Evolutionary conservation across 192 early-diverging fungal genomes (phyloP).

Genomic region (Funneliformis mosseae): DNA sequence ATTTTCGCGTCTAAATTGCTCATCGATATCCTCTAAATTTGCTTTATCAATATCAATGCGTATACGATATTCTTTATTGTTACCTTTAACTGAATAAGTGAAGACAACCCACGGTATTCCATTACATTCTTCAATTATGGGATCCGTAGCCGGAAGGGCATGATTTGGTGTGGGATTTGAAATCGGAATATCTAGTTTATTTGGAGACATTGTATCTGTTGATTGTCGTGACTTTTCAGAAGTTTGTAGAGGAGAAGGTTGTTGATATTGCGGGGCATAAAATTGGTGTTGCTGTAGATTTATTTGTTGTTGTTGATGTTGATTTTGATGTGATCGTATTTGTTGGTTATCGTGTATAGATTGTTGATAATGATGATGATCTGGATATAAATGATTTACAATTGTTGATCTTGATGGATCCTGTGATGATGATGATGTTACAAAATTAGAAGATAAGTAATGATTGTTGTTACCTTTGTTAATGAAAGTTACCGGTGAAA

Average conservation of each 20-base stretch:
- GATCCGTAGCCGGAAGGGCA: slow-evolving; percentile 35
- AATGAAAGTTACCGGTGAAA: not conserved
- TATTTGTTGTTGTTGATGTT: slow-evolving; percentile 4
- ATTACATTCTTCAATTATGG: slow-evolving; percentile 42
- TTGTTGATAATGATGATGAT: slow-evolving; percentile 1
- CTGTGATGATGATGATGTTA: slow-evolving; percentile 6
- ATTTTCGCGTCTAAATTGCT: slow-evolving; percentile 69
- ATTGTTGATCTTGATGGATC: slow-evolving; percentile 4
- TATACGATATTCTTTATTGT: slow-evolving; percentile 60
- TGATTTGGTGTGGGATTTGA: slow-evolving; percentile 12
- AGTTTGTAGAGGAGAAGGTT: not conserved
- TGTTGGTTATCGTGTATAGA: slow-evolving; percentile 8
- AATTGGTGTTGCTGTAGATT: not conserved
- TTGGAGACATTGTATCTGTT: not conserved
- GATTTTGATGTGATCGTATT: not conserved
- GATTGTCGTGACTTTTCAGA: not conserved
- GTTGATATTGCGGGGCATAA: not conserved
- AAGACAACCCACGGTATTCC: slow-evolving; percentile 72
- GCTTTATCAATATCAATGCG: slow-evolving; percentile 74
- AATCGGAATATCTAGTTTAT: not conserved
- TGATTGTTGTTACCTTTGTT: slow-evolving; percentile 3
- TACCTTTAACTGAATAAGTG: slow-evolving; percentile 68
- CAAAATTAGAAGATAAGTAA: not conserved
- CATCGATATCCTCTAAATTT: slow-evolving; percentile 46
- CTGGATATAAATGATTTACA: not conserved